Conservation (phyloP, 2,329 filamentous ascomycete genomes). For the Colletotrichum lini region DNA sequence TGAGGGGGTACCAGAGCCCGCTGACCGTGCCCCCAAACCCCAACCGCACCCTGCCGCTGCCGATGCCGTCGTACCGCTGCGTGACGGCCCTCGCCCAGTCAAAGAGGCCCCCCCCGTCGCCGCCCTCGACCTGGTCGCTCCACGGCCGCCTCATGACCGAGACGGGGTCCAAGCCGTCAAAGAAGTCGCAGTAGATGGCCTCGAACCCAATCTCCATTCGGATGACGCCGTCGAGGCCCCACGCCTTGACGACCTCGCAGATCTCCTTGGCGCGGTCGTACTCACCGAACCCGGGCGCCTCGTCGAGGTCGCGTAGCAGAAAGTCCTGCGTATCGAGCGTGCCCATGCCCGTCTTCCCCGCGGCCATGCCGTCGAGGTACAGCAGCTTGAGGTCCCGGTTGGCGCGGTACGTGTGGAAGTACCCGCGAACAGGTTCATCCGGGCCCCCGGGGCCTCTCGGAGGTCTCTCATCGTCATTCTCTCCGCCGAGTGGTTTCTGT, state of each 20-base stretch:
- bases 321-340: slow-evolving; percentile 78
- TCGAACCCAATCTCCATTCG: slow-evolving; percentile 81
- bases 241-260: slow-evolving; percentile 67
- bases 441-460: slow-evolving; percentile 9
- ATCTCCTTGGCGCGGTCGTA: slow-evolving; percentile 65
- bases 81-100: slow-evolving; percentile 59
- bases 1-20: slow-evolving; percentile 65
- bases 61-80: slow-evolving; percentile 63
- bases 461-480: slow-evolving; percentile 14
- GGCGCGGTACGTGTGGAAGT: slow-evolving; percentile 77
- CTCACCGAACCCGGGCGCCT: slow-evolving; percentile 54
- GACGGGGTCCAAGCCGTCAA: slow-evolving; percentile 56
- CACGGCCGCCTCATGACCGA: slow-evolving; percentile 50
- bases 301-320: slow-evolving; percentile 64
- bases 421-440: slow-evolving; percentile 59
- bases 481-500: neutral
- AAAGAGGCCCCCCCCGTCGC: slow-evolving; percentile 50
- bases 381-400: slow-evolving; percentile 71
- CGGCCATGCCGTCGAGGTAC: slow-evolving; percentile 80
- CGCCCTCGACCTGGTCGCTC: slow-evolving; percentile 44
- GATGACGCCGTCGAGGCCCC: slow-evolving; percentile 76
- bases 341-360: slow-evolving; percentile 75
- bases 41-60: slow-evolving; percentile 56
- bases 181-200: slow-evolving; percentile 77
- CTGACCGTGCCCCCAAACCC: slow-evolving; percentile 68